Evolutionary conservation across 495 filamentous ascomycete genomes (phyloP).

Genomic region (Schizothecium vesticola): DNA sequence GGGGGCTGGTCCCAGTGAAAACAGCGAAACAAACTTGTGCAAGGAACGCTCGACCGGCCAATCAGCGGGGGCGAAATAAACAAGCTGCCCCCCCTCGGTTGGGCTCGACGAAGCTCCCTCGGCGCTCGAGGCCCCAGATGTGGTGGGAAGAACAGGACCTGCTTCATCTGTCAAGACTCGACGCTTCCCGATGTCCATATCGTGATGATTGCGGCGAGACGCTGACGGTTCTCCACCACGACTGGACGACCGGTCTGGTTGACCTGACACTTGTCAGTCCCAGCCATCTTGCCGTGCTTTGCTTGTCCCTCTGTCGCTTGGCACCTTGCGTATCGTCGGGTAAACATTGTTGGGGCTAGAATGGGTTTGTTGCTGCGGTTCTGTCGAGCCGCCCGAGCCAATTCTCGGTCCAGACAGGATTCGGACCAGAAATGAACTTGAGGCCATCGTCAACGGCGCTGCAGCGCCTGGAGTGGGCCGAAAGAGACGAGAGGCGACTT

Average conservation of each 20-base stretch:
- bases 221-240: not conserved
- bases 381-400: no score
- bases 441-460: not conserved
- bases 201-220: not conserved
- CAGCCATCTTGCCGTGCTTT: not conserved
- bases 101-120: not conserved
- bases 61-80: slow-evolving; percentile 11
- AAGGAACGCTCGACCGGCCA: slow-evolving; percentile 13
- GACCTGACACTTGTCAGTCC: no score
- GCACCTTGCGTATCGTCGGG: not conserved
- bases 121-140: not conserved
- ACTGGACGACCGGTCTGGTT: not conserved
- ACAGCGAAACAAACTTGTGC: slow-evolving; percentile 14
- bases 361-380: no score
- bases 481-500: not conserved
- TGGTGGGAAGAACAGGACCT: no score
- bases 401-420: not conserved
- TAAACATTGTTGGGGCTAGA: no score
- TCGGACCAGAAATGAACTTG: not conserved
- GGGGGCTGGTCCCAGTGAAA: not conserved
- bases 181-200: no score
- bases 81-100: slow-evolving; percentile 4
- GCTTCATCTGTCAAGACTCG: no score
- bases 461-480: not conserved
- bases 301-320: not conserved